Percentiles rank a stretch among this genome's conserved stretches.
Conservation (phyloP, 2,329 filamentous ascomycete genomes). For the Aspergillus pseudonomiae region DNA sequence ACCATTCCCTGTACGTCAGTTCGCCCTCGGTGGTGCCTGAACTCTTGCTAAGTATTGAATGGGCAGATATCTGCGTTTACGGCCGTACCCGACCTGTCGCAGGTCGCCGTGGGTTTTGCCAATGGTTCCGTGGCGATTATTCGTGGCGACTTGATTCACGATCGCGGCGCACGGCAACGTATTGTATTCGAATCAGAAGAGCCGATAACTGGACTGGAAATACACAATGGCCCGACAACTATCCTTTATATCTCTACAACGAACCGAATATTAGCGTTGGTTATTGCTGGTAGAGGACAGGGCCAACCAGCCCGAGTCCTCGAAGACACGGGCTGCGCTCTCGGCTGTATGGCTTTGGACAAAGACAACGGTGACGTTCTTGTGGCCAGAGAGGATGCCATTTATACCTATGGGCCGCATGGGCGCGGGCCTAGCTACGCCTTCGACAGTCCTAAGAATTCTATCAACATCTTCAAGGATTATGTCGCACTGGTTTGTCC, state of each 20-base stretch:
- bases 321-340: conserved; percentile 84
- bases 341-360: conserved; percentile 95
- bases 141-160: conserved; percentile 90
- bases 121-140: conserved; percentile 95
- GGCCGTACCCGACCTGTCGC: conserved; percentile 82
- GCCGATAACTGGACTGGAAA: conserved; percentile 88
- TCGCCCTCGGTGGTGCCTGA: neutral
- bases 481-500: conserved; percentile 88
- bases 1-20: conserved; percentile 75
- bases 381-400: conserved; percentile 90
- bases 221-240: conserved; percentile 65
- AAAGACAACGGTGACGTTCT: conserved; percentile 79
- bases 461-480: conserved; percentile 76
- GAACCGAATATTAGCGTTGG: conserved; percentile 79
- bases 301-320: conserved; percentile 84
- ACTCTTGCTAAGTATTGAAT: conserved; percentile 4
- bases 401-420: conserved; percentile 88
- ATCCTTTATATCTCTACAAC: conserved; percentile 93
- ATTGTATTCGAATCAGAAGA: conserved; percentile 97
- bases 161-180: conserved; percentile 89
- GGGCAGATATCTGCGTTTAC: conserved; percentile 75
- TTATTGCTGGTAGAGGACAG: conserved; percentile 85
- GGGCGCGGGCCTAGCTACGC: conserved; percentile 86
- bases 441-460: conserved; percentile 87
- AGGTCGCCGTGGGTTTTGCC: conserved; percentile 92